These are phyloP conservation scores for Laburnicola sp. DNA, from an alignment of 2,329 filamentous ascomycete genomes.

Conservation along the genomic window DNA sequence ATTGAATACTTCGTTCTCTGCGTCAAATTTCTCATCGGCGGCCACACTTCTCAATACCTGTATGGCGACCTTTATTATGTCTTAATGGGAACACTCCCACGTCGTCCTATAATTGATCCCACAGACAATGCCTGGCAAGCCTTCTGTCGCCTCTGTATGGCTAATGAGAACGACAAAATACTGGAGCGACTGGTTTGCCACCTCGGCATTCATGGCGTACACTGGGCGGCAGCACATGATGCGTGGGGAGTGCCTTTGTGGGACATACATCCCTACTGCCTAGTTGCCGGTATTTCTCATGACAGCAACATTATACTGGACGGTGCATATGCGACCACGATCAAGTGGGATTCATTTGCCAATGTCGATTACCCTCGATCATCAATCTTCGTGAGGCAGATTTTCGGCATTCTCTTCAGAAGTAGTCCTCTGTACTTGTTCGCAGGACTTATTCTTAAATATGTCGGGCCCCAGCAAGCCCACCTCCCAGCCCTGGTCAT, in stretches of 20 bases:
- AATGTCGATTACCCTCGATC: slow-evolving; percentile 24
- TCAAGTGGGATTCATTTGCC: slow-evolving; percentile 47
- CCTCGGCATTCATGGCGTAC: slow-evolving; percentile 42
- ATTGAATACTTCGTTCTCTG: too few relatives aligned
- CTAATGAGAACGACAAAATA: slow-evolving; percentile 49
- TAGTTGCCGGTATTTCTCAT: slow-evolving; percentile 39
- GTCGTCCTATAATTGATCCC: slow-evolving; percentile 40
- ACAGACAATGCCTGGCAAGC: slow-evolving; percentile 49
- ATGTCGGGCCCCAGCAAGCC: too few relatives aligned
- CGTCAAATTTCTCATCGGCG: slow-evolving; percentile 44
- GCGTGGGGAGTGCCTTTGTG: slow-evolving; percentile 48
- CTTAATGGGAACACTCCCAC: slow-evolving; percentile 49
- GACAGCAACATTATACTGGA: slow-evolving; percentile 49
- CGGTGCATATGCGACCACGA: slow-evolving; percentile 40
- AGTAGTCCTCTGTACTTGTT: too few relatives aligned
- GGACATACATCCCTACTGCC: slow-evolving; percentile 48
- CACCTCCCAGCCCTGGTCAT: slow-evolving; percentile 13
- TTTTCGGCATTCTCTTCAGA: slow-evolving; percentile 14
- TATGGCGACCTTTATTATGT: slow-evolving; percentile 48
- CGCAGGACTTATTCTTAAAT: too few relatives aligned
- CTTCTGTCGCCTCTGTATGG: slow-evolving; percentile 49
- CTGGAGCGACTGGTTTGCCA: slow-evolving; percentile 51
- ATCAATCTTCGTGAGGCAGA: slow-evolving; percentile 23
- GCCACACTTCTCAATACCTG: slow-evolving; percentile 38
- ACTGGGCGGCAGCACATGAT: slow-evolving; percentile 45